Percentiles rank a stretch among this genome's conserved stretches.
Conservation (phyloP, 106 monocot species). For the Cymbidium sinense region DNA sequence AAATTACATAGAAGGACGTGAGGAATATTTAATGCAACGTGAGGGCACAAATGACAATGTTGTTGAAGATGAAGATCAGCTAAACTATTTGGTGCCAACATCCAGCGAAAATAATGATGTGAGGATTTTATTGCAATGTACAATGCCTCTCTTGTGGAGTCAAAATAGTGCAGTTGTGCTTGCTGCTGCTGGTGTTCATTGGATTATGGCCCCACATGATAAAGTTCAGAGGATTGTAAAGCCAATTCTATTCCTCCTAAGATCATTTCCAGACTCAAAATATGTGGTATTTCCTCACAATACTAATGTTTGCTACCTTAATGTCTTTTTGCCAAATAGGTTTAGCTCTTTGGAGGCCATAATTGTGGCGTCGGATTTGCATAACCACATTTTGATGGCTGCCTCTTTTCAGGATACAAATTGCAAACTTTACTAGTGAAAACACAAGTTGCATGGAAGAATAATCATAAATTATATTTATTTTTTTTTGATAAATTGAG, state of each 20-base stretch:
- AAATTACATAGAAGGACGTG: slow-evolving; percentile 60
- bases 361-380: background rate
- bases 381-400: background rate
- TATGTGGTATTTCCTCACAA: slow-evolving; percentile 59
- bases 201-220: slow-evolving; percentile 73
- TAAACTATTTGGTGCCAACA: slow-evolving; percentile 11
- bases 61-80: background rate
- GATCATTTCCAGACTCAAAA: slow-evolving; percentile 67
- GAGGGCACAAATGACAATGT: slow-evolving; percentile 9
- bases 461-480: background rate
- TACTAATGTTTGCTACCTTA: background rate
- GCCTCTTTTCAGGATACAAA: background rate
- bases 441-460: background rate
- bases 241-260: slow-evolving; percentile 73
- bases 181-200: slow-evolving; percentile 87
- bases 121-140: slow-evolving; percentile 64
- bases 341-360: background rate
- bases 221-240: slow-evolving; percentile 64
- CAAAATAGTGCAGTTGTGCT: slow-evolving; percentile 91
- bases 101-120: slow-evolving; percentile 67
- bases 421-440: background rate
- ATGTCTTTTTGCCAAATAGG: background rate
- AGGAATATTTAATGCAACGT: slow-evolving; percentile 23
- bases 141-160: slow-evolving; percentile 93
- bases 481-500: background rate